phyloP scores from a whole-genome alignment of 345 rosid species.

The Arabidopsis suecica region DNA sequence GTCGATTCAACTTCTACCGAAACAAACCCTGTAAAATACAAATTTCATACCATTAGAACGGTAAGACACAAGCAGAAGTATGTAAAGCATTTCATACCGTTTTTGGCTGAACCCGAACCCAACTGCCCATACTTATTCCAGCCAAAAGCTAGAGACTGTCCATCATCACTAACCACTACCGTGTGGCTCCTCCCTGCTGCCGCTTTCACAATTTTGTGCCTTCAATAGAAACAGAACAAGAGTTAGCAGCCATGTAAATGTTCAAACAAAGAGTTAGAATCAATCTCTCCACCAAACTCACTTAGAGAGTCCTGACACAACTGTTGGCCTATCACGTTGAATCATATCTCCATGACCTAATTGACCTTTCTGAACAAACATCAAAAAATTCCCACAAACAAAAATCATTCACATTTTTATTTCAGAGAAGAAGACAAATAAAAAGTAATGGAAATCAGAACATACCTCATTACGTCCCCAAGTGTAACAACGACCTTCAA shows the following conservation, averaged over 20 bases:
- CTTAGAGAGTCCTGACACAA: constrained; percentile 92
- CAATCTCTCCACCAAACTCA: constrained; percentile 43
- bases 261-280: not conserved
- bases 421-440: constrained; percentile 9
- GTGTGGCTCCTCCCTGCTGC: constrained; percentile 85
- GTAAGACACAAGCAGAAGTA: constrained; percentile 6
- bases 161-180: constrained; percentile 78
- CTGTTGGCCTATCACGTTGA: constrained; percentile 91
- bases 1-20: constrained; percentile 72
- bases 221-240: constrained; percentile 40
- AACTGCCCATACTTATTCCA: constrained; percentile 98
- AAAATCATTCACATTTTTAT: constrained; percentile 12
- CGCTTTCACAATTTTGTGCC: constrained; percentile 78
- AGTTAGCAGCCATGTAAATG: not conserved
- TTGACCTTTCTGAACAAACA: constrained; percentile 82
- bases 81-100: constrained; percentile 54
- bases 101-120: constrained; percentile 79
- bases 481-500: constrained; percentile 93
- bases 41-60: not conserved
- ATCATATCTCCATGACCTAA: constrained; percentile 94
- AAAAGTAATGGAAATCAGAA: constrained; percentile 4
- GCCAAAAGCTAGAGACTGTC: constrained; percentile 85
- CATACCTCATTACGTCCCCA: constrained; percentile 98
- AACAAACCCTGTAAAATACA: constrained; percentile 27
- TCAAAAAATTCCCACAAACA: constrained; percentile 30